Conservation (phyloP, 116 monocot genomes). For the Dioscorea cayenensis region DNA sequence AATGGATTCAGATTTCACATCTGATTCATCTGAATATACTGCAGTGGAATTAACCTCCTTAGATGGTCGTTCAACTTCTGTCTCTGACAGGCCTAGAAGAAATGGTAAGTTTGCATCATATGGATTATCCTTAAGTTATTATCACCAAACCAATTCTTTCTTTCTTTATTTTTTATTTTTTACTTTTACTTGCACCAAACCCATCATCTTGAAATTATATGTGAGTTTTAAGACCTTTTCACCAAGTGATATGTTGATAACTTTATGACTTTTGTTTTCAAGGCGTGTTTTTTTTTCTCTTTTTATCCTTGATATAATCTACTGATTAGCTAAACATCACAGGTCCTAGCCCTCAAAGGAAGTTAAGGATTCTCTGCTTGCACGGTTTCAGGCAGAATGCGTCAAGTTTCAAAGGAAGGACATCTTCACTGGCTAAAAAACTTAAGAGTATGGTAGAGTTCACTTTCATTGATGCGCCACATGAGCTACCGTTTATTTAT, state of each 20-base stretch:
- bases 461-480: slow-evolving; percentile 68
- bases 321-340: background rate
- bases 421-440: slow-evolving; percentile 81
- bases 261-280: background rate
- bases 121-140: background rate
- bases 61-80: slow-evolving; percentile 5
- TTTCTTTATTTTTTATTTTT: no score
- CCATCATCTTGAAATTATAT: background rate
- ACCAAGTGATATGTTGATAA: background rate
- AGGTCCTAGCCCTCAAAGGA: slow-evolving; percentile 31
- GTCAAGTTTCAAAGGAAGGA: slow-evolving; percentile 87
- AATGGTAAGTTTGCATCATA: slow-evolving; percentile 37
- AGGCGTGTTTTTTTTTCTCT: background rate
- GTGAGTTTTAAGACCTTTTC: background rate
- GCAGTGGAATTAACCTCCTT: slow-evolving; percentile 12
- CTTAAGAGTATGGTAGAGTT: slow-evolving; percentile 61
- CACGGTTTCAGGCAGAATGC: slow-evolving; percentile 95
- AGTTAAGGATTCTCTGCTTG: slow-evolving; percentile 83
- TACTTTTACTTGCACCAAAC: no score
- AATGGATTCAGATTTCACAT: slow-evolving; percentile 8
- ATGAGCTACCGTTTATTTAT: slow-evolving; percentile 69
- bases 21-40: slow-evolving; percentile 20
- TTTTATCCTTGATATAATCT: background rate
- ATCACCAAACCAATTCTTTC: no score
- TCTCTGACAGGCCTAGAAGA: slow-evolving; percentile 8